These are phyloP conservation scores for Chenopodium berlandieri DNA, from an alignment of 148 eudicot genomes.

Conservation along the genomic window DNA sequence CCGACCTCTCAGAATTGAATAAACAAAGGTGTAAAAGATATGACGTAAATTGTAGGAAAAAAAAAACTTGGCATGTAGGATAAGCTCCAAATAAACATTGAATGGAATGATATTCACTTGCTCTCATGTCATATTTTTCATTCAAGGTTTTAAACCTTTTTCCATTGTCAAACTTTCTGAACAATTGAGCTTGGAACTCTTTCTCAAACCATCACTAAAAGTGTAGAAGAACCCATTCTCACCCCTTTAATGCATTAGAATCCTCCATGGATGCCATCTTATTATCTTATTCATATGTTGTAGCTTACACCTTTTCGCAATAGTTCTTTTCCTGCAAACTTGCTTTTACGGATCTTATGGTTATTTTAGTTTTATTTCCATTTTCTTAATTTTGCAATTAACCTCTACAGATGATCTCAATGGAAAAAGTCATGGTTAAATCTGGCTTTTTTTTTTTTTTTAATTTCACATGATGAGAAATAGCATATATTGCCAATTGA, in stretches of 20 bases:
- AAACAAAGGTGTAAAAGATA: constrained; percentile 4
- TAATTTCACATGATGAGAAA: too few species aligned
- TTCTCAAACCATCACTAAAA: background rate
- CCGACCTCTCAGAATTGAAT: background rate
- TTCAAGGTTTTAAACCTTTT: background rate
- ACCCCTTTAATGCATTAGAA: background rate
- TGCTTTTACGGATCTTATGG: background rate
- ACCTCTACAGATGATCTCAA: background rate
- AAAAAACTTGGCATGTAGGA: background rate
- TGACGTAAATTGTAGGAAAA: background rate
- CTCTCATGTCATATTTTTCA: background rate
- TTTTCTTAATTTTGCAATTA: background rate
- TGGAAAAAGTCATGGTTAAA: background rate
- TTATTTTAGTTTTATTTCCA: background rate
- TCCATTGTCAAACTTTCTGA: background rate
- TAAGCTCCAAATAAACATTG: background rate
- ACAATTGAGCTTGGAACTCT: background rate
- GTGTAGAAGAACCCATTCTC: background rate
- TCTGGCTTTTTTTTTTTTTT: background rate
- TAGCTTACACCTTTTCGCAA: background rate
- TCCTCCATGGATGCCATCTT: background rate
- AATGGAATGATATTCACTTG: background rate
- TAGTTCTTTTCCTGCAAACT: background rate
- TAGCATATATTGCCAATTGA: too few species aligned
- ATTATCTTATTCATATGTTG: background rate